A percentile compares a stretch with the other conserved stretches of the same genome.
phyloP scores from a whole-genome alignment of 805 yeast genomes.

The Ogataea neopini region DNA sequence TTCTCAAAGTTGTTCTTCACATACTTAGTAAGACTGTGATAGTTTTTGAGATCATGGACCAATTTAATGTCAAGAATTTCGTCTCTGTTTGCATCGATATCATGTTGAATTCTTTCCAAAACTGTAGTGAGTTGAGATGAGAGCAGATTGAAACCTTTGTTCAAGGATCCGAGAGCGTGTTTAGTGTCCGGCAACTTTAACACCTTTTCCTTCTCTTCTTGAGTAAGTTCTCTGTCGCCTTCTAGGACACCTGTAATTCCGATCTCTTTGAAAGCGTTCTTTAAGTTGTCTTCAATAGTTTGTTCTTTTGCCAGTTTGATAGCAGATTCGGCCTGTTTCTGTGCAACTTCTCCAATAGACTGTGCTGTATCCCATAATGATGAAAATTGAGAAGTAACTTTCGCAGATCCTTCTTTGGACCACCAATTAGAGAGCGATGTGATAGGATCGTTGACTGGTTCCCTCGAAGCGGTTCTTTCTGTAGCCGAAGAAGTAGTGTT shows the following conservation, averaged over 20 bases:
- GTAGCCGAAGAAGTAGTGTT: conserved; percentile 6
- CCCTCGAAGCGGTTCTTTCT: conserved; percentile 5
- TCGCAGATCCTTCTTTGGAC: conserved; percentile 65
- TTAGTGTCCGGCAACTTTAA: conserved; percentile 34
- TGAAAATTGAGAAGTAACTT: conserved; percentile 60
- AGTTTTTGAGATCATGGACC: conserved; percentile 66
- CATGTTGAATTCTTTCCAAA: conserved; percentile 38
- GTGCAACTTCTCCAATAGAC: conserved; percentile 42
- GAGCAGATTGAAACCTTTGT: conserved; percentile 34
- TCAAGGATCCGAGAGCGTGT: conserved; percentile 39
- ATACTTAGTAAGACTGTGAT: conserved; percentile 46
- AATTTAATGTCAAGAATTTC: conserved; percentile 63
- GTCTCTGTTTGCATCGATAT: conserved; percentile 34
- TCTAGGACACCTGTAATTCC: conserved; percentile 40
- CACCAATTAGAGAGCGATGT: conserved; percentile 73
- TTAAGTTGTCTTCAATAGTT: conserved; percentile 33
- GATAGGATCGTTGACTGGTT: conserved; percentile 53
- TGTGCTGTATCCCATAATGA: conserved; percentile 68
- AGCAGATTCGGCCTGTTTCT: conserved; percentile 50
- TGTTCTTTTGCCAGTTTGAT: conserved; percentile 48
- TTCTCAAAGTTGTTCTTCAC: conserved; percentile 56
- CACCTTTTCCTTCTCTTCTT: conserved; percentile 31
- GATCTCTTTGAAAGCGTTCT: conserved; percentile 43
- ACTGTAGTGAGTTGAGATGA: conserved; percentile 39
- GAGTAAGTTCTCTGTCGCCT: conserved; percentile 36